Base-by-base conservation (phyloP, 495 filamentous ascomycete genomes). In the Neurospora sp. region DNA sequence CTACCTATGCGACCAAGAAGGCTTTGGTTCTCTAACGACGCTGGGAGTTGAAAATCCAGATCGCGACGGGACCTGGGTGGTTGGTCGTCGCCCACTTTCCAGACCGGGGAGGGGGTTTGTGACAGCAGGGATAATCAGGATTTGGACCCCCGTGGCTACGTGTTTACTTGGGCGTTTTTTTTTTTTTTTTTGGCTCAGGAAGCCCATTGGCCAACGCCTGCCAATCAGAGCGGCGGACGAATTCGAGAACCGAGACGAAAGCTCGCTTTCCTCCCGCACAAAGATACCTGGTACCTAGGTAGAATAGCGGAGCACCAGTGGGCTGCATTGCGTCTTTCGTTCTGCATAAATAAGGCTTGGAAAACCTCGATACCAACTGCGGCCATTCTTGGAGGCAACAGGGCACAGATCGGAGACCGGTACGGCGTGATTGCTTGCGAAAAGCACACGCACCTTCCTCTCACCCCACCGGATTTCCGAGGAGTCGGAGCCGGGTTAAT, bases 291-390 rank as follows among this genome's bases (percentile, higher is more conserved):
- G 53, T 65, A 65, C 53, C 53, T 65, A 31, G 40, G 12, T 40
- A 12, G 27, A 65, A 65, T 65, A 65, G 53, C 27, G 53, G 27
- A 65, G 53, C 53, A 35, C 27, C 27, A 31, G 27, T 61, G 4
- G 35, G 22, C 53, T 65, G 53, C 53, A 65, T 65, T 65, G 53
- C 53, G 53, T 65, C 53, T 37, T 37, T 37, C 6, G 74, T 18
- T 65, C 53, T 65, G 53, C 53, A 65, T 65, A 35, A 65, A 65
- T 65, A 65, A 18, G 80, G 78, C 81, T 81, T 74, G 81, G 77
- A 37, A 76, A 75, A 53, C 61, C 48, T 76, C 72, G 72, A 41
- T 41, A 68, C 71, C 46, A 35, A 9, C 53, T 65, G 53, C 18
- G 53, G 53, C 2, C 27, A 18, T 69, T 48, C 70, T 68, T 69